phyloP scores from a whole-genome alignment of 1,284 basidiomycete genomes.

The Cutaneotrichosporon sp. region DNA sequence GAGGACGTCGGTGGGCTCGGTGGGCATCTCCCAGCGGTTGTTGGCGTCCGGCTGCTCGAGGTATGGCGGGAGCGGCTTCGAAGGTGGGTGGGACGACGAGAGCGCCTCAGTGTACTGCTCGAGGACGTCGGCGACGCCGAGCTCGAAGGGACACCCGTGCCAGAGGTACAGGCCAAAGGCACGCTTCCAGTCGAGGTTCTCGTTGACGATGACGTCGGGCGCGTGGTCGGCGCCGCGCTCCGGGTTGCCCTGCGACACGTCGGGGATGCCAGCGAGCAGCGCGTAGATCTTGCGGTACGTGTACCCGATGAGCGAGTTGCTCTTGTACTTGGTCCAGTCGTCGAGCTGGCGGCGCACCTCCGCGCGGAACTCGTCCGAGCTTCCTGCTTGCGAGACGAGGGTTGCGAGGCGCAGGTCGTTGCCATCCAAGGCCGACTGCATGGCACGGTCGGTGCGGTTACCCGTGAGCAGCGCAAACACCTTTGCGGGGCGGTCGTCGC shows the following conservation, averaged over 20 bases:
- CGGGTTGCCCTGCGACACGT: constrained; percentile 62
- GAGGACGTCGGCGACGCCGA: constrained; percentile 70
- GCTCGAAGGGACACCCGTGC: constrained; percentile 77
- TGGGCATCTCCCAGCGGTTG: constrained; percentile 50
- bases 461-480: constrained; percentile 82
- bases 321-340: constrained; percentile 78
- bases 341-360: constrained; percentile 77
- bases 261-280: constrained; percentile 77
- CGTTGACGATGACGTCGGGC: constrained; percentile 69
- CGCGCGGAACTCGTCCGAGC: constrained; percentile 72
- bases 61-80: constrained; percentile 73
- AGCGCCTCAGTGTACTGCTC: constrained; percentile 65
- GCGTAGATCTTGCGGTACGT: constrained; percentile 81
- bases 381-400: constrained; percentile 84
- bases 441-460: constrained; percentile 82
- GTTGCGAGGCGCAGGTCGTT: constrained; percentile 86
- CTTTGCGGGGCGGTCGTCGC: constrained; percentile 57
- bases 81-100: constrained; percentile 49
- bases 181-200: constrained; percentile 91
- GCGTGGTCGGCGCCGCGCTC: constrained; percentile 62
- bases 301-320: constrained; percentile 69
- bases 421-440: constrained; percentile 70
- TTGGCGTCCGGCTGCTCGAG: constrained; percentile 52
- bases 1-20: constrained; percentile 64
- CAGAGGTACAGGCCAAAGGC: constrained; percentile 89